These are phyloP conservation scores for Rehmannia glutinosa DNA, from an alignment of 257 asterid species.

Conservation along the genomic window DNA sequence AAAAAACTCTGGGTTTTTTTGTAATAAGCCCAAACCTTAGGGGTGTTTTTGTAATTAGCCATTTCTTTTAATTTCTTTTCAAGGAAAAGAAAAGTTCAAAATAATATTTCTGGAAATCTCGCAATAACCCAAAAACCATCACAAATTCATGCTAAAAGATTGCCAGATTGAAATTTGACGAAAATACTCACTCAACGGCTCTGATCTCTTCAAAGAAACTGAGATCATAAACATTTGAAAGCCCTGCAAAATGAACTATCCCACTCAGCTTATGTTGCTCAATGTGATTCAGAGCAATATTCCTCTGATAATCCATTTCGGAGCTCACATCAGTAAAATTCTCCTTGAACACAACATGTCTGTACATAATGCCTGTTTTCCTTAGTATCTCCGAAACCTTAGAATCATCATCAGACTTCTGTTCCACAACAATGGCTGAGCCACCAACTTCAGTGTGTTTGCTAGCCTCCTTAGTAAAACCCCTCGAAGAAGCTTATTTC, in stretches of 20 bases:
- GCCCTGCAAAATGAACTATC: constrained; percentile 83
- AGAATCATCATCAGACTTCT: constrained; percentile 41
- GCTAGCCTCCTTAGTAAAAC: constrained; percentile 55
- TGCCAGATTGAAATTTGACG: too few relatives aligned
- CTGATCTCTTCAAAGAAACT: constrained; percentile 73
- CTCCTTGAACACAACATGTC: constrained; percentile 83
- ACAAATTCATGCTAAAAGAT: too few relatives aligned
- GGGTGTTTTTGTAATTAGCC: too few relatives aligned
- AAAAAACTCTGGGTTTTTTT: too few relatives aligned
- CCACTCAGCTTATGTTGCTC: constrained; percentile 90
- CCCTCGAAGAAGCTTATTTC: constrained; percentile 32
- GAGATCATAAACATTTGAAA: constrained; percentile 73
- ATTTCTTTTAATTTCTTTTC: too few relatives aligned
- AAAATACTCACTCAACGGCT: constrained; percentile 61
- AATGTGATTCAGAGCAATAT: constrained; percentile 78
- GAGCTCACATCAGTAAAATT: constrained; percentile 50
- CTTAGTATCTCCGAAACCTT: constrained; percentile 66
- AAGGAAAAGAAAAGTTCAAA: too few relatives aligned
- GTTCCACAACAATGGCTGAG: constrained; percentile 74
- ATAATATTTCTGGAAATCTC: background rate
- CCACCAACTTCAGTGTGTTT: constrained; percentile 66
- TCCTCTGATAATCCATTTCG: constrained; percentile 84
- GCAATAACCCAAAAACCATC: background rate
- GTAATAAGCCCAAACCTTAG: too few relatives aligned
- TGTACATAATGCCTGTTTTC: constrained; percentile 74